Percentiles rank a stretch among this genome's conserved stretches.
Conservation (phyloP, 1,139 yeast genomes). For the Meyerozyma sp. region DNA sequence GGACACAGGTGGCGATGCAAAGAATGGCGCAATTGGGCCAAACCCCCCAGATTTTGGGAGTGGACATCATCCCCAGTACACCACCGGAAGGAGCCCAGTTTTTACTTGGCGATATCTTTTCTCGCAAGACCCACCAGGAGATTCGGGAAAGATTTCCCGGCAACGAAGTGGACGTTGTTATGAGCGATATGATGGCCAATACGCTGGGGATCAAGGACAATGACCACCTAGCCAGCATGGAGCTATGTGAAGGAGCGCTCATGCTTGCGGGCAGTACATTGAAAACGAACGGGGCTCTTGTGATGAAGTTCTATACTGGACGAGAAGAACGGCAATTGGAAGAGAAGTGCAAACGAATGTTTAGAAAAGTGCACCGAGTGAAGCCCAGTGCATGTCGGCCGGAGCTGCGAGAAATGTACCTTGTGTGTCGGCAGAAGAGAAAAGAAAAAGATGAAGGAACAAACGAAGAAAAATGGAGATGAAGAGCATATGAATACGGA, state of each 20-base stretch:
- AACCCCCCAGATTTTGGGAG: conserved; percentile 25
- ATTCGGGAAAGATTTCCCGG: conserved; percentile 17
- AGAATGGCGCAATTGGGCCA: conserved; percentile 13
- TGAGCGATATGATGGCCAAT: conserved; percentile 49
- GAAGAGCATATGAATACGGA: too few relatives aligned
- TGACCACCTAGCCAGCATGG: conserved; percentile 45
- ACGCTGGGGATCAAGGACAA: conserved; percentile 38
- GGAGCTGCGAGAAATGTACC: conserved; percentile 37
- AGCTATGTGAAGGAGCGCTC: conserved; percentile 36
- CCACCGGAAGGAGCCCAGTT: conserved; percentile 39
- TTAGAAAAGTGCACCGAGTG: conserved; percentile 26
- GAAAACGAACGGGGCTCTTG: conserved; percentile 27
- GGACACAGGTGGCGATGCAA: conserved; percentile 41
- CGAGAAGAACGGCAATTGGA: conserved; percentile 28
- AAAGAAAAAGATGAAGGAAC: not conserved
- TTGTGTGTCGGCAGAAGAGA: conserved; percentile 10
- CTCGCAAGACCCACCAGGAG: conserved; percentile 26
- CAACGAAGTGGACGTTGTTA: conserved; percentile 24
- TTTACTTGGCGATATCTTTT: conserved; percentile 38
- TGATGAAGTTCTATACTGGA: conserved; percentile 41
- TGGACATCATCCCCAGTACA: conserved; percentile 34
- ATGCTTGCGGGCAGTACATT: conserved; percentile 25
- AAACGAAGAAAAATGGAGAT: too few relatives aligned
- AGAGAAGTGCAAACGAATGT: conserved; percentile 20
- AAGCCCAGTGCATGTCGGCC: conserved; percentile 36